Conservation (phyloP, 139 green algal genomes). For the Spirogloea muscicola region DNA sequence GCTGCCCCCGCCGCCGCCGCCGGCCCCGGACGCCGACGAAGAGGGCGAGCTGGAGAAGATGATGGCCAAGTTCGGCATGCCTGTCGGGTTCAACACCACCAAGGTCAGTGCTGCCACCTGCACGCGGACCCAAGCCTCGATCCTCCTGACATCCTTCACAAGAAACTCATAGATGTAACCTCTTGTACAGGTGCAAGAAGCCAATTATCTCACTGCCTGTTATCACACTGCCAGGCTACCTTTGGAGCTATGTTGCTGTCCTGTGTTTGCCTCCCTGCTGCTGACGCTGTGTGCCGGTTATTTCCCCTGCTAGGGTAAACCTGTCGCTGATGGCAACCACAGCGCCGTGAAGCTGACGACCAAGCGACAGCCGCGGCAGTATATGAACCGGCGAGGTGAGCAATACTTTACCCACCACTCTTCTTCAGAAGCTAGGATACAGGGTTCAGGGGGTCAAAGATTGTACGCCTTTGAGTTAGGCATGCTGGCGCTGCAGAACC, state of each 20-base stretch:
- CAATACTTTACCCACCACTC: background rate
- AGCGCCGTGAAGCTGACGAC: constrained; percentile 34
- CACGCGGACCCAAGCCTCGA: background rate
- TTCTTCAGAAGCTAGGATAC: too few relatives aligned
- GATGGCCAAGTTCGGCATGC: constrained; percentile 1
- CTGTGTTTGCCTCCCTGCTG: background rate
- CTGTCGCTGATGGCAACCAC: constrained; percentile 17
- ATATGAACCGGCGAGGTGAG: constrained; percentile 35
- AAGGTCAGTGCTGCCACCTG: background rate
- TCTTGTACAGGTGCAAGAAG: background rate
- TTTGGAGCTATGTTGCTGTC: background rate
- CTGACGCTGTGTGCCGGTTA: background rate
- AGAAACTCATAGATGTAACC: background rate
- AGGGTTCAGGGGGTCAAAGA: background rate
- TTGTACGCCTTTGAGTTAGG: background rate
- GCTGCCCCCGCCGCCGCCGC: background rate
- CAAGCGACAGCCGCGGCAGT: constrained; percentile 37
- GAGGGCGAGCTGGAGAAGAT: background rate
- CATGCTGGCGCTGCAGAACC: background rate
- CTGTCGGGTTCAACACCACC: background rate
- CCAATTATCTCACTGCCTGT: background rate
- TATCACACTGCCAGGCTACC: background rate
- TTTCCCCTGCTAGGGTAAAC: constrained; percentile 14
- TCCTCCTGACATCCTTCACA: background rate
- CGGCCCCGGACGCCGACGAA: background rate